These are phyloP conservation scores for Lolium perenne DNA, from an alignment of 176 grass and related monocot species.

Conservation along the genomic window DNA sequence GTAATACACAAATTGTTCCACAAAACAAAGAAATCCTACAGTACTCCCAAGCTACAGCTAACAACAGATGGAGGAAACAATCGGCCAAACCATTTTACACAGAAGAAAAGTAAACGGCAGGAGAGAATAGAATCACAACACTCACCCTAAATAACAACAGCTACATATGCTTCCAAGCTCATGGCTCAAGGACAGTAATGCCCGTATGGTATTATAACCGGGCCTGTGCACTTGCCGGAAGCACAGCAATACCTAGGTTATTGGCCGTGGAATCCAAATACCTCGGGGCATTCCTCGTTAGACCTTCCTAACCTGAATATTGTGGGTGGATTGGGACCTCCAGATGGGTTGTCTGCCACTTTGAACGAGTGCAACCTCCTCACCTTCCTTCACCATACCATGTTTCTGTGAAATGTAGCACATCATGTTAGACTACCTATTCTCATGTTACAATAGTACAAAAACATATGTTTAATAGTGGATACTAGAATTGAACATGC, in stretches of 20 bases:
- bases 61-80: background rate
- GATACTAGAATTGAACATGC: slow-evolving; percentile 18
- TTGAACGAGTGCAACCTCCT: slow-evolving; percentile 92
- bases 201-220: slow-evolving; percentile 20
- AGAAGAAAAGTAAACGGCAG: slow-evolving; percentile 17
- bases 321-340: slow-evolving; percentile 96
- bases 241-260: slow-evolving; percentile 19
- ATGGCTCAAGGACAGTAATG: slow-evolving; percentile 9
- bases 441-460: background rate
- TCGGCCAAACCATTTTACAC: slow-evolving; percentile 42
- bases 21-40: slow-evolving; percentile 27
- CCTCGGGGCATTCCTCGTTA: slow-evolving; percentile 21
- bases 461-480: background rate
- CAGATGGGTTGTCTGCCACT: slow-evolving; percentile 92
- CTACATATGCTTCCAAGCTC: slow-evolving; percentile 15
- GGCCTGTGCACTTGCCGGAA: background rate
- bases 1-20: slow-evolving; percentile 10
- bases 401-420: slow-evolving; percentile 66
- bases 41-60: slow-evolving; percentile 37
- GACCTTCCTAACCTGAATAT: slow-evolving; percentile 90
- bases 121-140: slow-evolving; percentile 24
- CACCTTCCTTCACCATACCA: slow-evolving; percentile 91
- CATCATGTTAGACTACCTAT: slow-evolving; percentile 32
- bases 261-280: background rate
- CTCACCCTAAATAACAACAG: slow-evolving; percentile 10